Evolutionary conservation across 345 rosid species (phyloP).

Genomic region (Populus deltoides): DNA sequence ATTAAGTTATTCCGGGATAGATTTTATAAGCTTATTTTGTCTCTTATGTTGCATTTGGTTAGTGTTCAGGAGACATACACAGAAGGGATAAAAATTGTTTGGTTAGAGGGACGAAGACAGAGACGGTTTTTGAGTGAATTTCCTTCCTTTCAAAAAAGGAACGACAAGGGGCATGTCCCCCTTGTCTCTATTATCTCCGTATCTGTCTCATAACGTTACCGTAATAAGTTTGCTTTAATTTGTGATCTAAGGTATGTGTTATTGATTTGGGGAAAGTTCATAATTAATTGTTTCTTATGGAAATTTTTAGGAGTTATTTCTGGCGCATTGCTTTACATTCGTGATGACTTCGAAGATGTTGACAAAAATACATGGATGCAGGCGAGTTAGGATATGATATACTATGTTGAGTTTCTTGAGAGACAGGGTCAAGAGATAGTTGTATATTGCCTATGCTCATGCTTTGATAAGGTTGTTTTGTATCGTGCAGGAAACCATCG

Average conservation of each 20-base stretch:
- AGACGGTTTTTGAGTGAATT: no score
- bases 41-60: not conserved
- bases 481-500: conserved; percentile 51
- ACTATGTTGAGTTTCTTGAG: not conserved
- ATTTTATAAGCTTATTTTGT: no score
- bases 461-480: not conserved
- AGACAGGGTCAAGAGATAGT: not conserved
- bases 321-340: conserved; percentile 78
- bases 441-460: not conserved
- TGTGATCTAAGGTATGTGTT: not conserved
- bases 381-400: conserved; percentile 20
- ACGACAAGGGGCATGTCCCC: no score
- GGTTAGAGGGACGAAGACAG: no score
- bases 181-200: no score
- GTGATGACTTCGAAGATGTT: conserved; percentile 64
- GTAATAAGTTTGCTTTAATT: not conserved
- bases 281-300: not conserved
- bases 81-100: no score
- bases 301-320: conserved; percentile 63
- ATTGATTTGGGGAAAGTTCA: not conserved
- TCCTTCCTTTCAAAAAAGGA: no score
- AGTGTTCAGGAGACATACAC: no score
- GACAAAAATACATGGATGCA: conserved; percentile 70
- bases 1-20: not conserved
- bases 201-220: no score